Evolutionary conservation across 2,329 filamentous ascomycete genomes (phyloP).

Genomic region (Rachicladosporium sp.): DNA sequence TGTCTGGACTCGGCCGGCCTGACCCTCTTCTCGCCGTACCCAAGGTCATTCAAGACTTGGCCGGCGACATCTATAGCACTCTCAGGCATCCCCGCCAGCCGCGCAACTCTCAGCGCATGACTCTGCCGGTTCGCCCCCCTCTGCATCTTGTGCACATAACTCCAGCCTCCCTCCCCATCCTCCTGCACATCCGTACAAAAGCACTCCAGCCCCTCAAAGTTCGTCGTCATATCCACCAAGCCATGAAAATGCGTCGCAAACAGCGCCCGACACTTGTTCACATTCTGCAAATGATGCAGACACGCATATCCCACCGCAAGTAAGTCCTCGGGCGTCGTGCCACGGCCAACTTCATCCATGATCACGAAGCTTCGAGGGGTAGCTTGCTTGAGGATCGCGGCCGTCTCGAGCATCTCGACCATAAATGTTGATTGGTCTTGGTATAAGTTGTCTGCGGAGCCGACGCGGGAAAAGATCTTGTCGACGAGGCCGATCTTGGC

Average conservation of each 20-base stretch:
- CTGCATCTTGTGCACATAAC: constrained; percentile 72
- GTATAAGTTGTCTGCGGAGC: constrained; percentile 90
- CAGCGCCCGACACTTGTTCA: constrained; percentile 66
- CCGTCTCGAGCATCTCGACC: constrained; percentile 98
- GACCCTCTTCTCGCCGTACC: not conserved
- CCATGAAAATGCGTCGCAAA: constrained; percentile 94
- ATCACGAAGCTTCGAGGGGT: constrained; percentile 77
- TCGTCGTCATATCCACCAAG: constrained; percentile 62
- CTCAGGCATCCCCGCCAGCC: constrained; percentile 65
- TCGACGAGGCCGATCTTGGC: constrained; percentile 87
- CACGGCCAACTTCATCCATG: constrained; percentile 95
- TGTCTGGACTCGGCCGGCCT: too few relatives aligned
- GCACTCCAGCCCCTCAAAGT: constrained; percentile 49
- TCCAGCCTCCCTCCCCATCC: constrained; percentile 53
- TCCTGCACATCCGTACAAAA: constrained; percentile 89
- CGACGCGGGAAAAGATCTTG: constrained; percentile 76
- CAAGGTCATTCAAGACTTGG: constrained; percentile 37
- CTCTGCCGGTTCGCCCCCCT: constrained; percentile 74
- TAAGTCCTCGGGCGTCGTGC: constrained; percentile 87
- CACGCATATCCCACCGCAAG: constrained; percentile 81
- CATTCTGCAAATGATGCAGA: constrained; percentile 66
- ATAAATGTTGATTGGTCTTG: constrained; percentile 95
- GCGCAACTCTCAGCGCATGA: constrained; percentile 91
- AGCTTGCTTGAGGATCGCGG: constrained; percentile 73
- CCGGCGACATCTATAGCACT: constrained; percentile 57